Conservation (phyloP, 805 yeast genomes). For the Candida methanosorbosa region DNA sequence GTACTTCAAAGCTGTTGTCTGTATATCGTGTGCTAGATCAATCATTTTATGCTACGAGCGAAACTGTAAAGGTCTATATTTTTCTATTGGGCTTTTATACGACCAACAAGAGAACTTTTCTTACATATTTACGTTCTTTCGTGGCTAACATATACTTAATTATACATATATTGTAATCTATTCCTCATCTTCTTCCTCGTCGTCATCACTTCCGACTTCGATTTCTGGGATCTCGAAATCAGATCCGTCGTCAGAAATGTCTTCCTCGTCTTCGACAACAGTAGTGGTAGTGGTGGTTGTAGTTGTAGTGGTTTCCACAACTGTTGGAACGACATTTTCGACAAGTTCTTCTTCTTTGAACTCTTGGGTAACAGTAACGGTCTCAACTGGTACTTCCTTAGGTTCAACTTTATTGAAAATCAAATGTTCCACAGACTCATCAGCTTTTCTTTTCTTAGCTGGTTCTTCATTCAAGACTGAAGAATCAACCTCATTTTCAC, state of each 20-base stretch:
- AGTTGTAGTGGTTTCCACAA: not conserved
- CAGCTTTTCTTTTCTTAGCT: conserved; percentile 6
- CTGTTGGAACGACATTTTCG: conserved; percentile 2
- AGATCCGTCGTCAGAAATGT: conserved; percentile 19
- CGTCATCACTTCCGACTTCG: conserved; percentile 22
- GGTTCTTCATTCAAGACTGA: not conserved
- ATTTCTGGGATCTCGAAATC: conserved; percentile 30
- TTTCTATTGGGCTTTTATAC: no score
- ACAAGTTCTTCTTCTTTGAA: conserved; percentile 4
- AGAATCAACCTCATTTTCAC: not conserved
- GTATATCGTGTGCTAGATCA: not conserved
- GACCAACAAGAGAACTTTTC: no score
- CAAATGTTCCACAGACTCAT: conserved; percentile 6
- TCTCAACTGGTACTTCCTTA: conserved; percentile 1
- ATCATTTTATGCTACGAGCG: not conserved
- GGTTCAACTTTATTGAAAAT: conserved; percentile 8
- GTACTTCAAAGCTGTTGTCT: no score
- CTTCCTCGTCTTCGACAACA: conserved; percentile 2
- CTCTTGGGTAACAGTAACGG: no score
- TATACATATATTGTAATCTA: conserved; percentile 1
- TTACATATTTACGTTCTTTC: no score
- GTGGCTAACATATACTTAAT: not conserved
- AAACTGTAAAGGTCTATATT: no score
- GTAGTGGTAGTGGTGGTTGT: not conserved
- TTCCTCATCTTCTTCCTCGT: conserved; percentile 5